Conservation (phyloP, 2,329 filamentous ascomycete genomes). For the Pseudocercospora crystallina region DNA sequence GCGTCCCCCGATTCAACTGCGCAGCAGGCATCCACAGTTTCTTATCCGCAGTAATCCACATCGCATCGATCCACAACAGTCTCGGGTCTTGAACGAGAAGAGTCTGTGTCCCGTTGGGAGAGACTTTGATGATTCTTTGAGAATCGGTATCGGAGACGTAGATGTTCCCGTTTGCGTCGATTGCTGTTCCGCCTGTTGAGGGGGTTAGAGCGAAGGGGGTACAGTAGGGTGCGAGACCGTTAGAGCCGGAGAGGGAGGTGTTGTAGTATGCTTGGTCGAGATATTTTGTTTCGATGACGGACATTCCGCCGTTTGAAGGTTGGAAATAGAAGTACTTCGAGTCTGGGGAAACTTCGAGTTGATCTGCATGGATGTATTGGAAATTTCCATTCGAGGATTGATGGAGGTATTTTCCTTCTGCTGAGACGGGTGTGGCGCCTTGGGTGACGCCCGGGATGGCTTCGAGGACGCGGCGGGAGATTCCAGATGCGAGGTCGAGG, state of each 20-base stretch:
- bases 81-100: slow-evolving; percentile 31
- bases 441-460: slow-evolving; percentile 26
- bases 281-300: slow-evolving; percentile 36
- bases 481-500: slow-evolving; percentile 17
- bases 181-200: slow-evolving; percentile 40
- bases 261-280: slow-evolving; percentile 39
- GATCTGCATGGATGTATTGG: slow-evolving; percentile 35
- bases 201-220: slow-evolving; percentile 38
- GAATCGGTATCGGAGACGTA: slow-evolving; percentile 39
- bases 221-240: slow-evolving; percentile 27
- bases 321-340: slow-evolving; percentile 41
- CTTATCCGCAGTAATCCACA: slow-evolving; percentile 30
- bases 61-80: slow-evolving; percentile 34
- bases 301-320: slow-evolving; percentile 38
- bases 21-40: slow-evolving; percentile 34
- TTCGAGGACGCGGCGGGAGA: slow-evolving; percentile 31
- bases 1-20: slow-evolving; percentile 32
- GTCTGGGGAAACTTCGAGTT: slow-evolving; percentile 43
- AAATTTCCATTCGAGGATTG: slow-evolving; percentile 22
- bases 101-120: slow-evolving; percentile 31
- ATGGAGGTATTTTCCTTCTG: slow-evolving; percentile 31
- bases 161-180: slow-evolving; percentile 41
- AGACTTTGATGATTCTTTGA: slow-evolving; percentile 29
- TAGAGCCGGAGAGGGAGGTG: slow-evolving; percentile 26
- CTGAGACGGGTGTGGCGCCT: slow-evolving; percentile 32